Evolutionary conservation across 345 rosid species (phyloP), one percentile per base, ranked within the genome.

Genomic region (Hibiscus mutabilis): DNA sequence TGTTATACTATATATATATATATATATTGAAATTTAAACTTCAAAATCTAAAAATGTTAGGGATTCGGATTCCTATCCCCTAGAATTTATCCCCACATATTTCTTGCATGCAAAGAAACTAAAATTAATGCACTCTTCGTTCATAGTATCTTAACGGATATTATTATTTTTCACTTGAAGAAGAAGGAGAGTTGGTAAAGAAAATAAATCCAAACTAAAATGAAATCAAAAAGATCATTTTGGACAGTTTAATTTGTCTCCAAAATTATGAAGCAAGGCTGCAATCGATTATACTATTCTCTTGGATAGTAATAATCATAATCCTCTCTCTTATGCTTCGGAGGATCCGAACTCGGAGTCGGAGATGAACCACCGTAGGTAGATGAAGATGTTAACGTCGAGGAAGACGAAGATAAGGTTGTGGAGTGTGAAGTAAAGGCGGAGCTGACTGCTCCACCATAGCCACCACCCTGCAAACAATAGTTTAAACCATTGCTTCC

Each of bases 361-460:
- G 70, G 21, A 35, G 75, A 77, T 66, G 84, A 79, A 60, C 66
- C 77, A 60, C 79, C 79, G 52, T 65, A 52, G 59, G 72, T 79
- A 79, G 62, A 33, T 2, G 73, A 15, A 68, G 79, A 64, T 18
- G 77, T 21, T 11, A 27, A 42, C 0, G 81, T 66, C 7, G 82
- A 74, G 0, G 78, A 79, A 6, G 82, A 76, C 11, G 80, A 66
- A 49, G 82, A 46, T 5, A 73, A 25, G 22, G 69, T 47, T 52
- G 22, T 16, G 21, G 62, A 13, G 24, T 35, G 15, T 4, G 76
- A 71, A 68, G 64, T 65, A 69, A 47, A 68, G 27, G 76, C 62
- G 25, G 37, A 47, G 13, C 58, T 65, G 33, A 55, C 59, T 18
- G 71, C 61, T 22, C 3, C 21, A n/a, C 76, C 69, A 15, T 70